phyloP scores from a whole-genome alignment of 2,329 filamentous ascomycete genomes.

The Amauroascus verrucosus region DNA sequence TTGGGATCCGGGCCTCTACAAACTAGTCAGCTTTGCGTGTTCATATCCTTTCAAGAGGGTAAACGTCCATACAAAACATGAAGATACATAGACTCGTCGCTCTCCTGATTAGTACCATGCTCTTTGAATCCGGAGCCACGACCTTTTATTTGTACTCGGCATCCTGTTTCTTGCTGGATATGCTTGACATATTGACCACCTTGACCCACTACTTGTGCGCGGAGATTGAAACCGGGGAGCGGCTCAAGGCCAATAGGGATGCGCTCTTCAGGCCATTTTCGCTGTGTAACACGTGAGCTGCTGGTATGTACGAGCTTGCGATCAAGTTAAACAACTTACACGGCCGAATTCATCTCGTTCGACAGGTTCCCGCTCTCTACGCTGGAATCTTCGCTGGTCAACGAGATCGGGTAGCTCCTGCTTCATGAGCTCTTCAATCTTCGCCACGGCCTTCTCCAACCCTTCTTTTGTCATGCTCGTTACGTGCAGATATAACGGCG shows the following conservation, averaged over 20 bases:
- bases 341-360: slow-evolving; percentile 87
- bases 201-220: slow-evolving; percentile 90
- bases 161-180: slow-evolving; percentile 89
- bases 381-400: slow-evolving; percentile 83
- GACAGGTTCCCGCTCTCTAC: slow-evolving; percentile 65
- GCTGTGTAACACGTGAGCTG: slow-evolving; percentile 41
- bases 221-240: slow-evolving; percentile 86
- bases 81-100: slow-evolving; percentile 92
- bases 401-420: slow-evolving; percentile 92
- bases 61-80: slow-evolving; percentile 67
- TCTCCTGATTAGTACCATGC: slow-evolving; percentile 74
- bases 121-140: slow-evolving; percentile 92
- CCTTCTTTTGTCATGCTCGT: slow-evolving; percentile 87
- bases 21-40: slow-evolving; percentile 25
- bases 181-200: slow-evolving; percentile 95
- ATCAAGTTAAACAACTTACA: slow-evolving; percentile 43
- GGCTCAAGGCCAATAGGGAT: slow-evolving; percentile 87
- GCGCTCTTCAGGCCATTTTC: slow-evolving; percentile 97
- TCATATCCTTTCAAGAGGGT: not conserved
- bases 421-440: slow-evolving; percentile 92
- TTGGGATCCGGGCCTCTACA: slow-evolving; percentile 70
- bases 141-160: slow-evolving; percentile 96
- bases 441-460: slow-evolving; percentile 74
- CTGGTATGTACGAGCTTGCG: not conserved
- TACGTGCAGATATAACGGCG: slow-evolving; percentile 87